Base-by-base conservation (phyloP, 345 rosid genomes). In the Clausena lansium region DNA sequence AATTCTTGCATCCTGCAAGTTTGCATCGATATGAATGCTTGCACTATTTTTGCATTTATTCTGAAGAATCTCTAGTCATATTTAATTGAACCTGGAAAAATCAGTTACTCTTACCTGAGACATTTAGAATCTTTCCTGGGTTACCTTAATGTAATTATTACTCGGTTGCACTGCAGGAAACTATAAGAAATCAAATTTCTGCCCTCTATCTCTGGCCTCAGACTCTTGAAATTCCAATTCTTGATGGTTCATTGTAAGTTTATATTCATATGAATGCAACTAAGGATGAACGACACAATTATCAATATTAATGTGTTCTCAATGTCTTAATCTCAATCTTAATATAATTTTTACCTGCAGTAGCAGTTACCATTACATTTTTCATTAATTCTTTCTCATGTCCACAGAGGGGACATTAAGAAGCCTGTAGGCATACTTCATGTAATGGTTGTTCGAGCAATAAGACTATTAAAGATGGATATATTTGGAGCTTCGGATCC, bases 401-500 rank as follows among this genome's bases (percentile, higher is more conserved):
- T 14, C 6, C 19, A 8, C 67, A 82, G 86, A 75, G 86, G 85
- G 59, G 85, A 83, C 30, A 77, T 69, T 25, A 89, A 86, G 80
- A 87, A 84, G 78, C 91, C 89, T 4, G 77, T 83, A 10, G 93
- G 89, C 22, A 85, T 89, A 52, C 71, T 88, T 45, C 81, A 84
- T 75, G 91, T 87, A 72, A 87, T 87, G 65, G 82, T 89, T 33
- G 67, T 87, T 25, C 72, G 79, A 47, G 89, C 88, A 25, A 54
- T 58, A 25, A 83, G 82, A 60, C 88, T 87, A 38, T 33, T 78
- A 59, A 89, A 89, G 83, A 86, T 78, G 78, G 91, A 89, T 75
- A 17, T 86, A 39, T 70, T 89, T n/a, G 89, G 91, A 74, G 73
- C 84, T n/a, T 89, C 91, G 3, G 87, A 86, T 71, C 93, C 93